Evolutionary conservation across 257 asterid species (phyloP), one percentile per base, ranked within the genome.

Genomic region (Orobanche coerulescens): DNA sequence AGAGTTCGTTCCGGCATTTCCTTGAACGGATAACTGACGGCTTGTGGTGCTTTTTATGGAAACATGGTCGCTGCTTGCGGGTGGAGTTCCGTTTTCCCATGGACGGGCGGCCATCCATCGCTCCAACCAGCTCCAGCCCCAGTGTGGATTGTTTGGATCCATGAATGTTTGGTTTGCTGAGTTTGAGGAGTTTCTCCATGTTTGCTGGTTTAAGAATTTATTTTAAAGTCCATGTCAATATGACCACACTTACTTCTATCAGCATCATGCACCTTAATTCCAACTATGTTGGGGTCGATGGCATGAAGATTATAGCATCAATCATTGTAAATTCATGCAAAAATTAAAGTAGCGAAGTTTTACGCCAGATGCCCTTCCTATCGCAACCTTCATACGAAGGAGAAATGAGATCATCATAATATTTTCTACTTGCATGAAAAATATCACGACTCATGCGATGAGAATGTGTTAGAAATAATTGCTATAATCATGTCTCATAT

Each of bases 91-190:
- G 11, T 63, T 75, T 61, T 88, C 95, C 81, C 82, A 79, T 48
- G 94, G 94, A 8, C 90, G 78, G 22, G 88, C 64, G 25, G 97
- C 94, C 95, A 88, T 86, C 95, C 97, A 88, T 56, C 92, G 77
- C 59, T 92, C 96, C 61, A 92, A 71, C 98, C 96, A 92, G 59
- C 90, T 92, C 98, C 98, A 92, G 3, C 98, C 98, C 98, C 98
- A 92, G 16, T 73, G 83, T 39, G 95, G 95, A 73, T 86, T 88
- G 12, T 73, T 73, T 62, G 91, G 85, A 68, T 92, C 94, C 97
- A 88, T 84, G 62, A 82, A 82, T 44, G 96, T 76, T 28, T 78
- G 88, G 72, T 71, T 81, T 52, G 81, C 56, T 0, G 83, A 40
- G 69, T 70, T 84, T 7, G 84, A 62, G 12, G 84, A 44, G 66